Evolutionary conservation across 805 yeast species (phyloP), one percentile per base, ranked within the genome.

Genomic region (Starmerella sp.): DNA sequence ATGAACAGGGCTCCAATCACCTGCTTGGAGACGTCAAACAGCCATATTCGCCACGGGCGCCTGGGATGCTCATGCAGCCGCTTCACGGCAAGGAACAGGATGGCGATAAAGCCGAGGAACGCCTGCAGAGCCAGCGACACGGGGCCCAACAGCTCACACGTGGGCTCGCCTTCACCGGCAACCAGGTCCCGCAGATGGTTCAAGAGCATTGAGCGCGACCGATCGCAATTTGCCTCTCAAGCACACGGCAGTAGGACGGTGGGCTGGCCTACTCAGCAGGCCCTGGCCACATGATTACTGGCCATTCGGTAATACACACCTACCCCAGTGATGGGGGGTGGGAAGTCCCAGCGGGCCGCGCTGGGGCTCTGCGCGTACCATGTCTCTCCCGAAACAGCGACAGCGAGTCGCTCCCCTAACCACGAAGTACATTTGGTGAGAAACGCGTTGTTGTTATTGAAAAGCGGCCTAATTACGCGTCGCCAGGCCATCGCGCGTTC

Each of bases 21-120:
- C 67, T 91, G 98, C 65, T 93, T 91, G 15, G 86, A 78, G 0
- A 91, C 95, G 66, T 91, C 98, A 65, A 80, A 90, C 15, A 77
- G 65, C 97, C 97, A 91, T 11, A 90, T 82, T 61, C 78, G 77
- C 86, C 95, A 81, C 4, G 95, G 90, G 59, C 98, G 74, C 60
- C 89, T 76, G 0, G 97, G 97, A 57, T 77, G 77, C 64, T 91
- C 98, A 57, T 81, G 79, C 57, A 73, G 79, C 53, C 97, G 75
- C 65, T 93, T 91, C 43, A 82, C 70, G 2, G 89, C 79, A 44
- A 91, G 71, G 2, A 91, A 80, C 32, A 83, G 75, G 4, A 93
- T 68, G 11, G 95, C 89, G 29, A 89, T 71, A 7, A 84, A 65
- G 0, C 97, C 98, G 71, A 93, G 71, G 5, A 79, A 66, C 1